Conservation (phyloP, 2,329 filamentous ascomycete genomes). For the Chrysoporthe austroafricana region DNA sequence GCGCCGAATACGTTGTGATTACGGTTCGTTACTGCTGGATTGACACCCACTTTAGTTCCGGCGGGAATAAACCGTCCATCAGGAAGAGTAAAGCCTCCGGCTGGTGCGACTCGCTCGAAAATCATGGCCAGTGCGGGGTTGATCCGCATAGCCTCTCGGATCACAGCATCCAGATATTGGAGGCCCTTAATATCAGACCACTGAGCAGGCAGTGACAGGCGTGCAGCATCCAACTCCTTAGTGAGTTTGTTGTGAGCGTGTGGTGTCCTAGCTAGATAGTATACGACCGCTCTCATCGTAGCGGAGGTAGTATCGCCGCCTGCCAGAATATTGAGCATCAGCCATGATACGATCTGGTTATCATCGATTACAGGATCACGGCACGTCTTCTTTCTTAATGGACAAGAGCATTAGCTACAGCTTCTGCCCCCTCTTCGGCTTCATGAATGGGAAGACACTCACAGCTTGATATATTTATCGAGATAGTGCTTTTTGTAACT, state of each 20-base stretch:
- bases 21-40: slow-evolving; percentile 18
- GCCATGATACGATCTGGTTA: slow-evolving; percentile 41
- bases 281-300: slow-evolving; percentile 41
- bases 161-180: slow-evolving; percentile 44
- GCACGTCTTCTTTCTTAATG: background rate
- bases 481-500: slow-evolving; percentile 6
- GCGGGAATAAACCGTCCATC: slow-evolving; percentile 16
- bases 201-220: slow-evolving; percentile 12
- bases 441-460: background rate
- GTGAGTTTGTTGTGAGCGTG: slow-evolving; percentile 7
- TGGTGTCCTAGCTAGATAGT: slow-evolving; percentile 33
- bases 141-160: slow-evolving; percentile 45
- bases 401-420: background rate
- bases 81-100: slow-evolving; percentile 2
- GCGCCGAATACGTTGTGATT: slow-evolving; percentile 8
- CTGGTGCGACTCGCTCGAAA: slow-evolving; percentile 30
- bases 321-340: slow-evolving; percentile 40
- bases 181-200: slow-evolving; percentile 28
- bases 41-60: slow-evolving; percentile 14
- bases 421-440: background rate
- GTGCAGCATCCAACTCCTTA: slow-evolving; percentile 10
- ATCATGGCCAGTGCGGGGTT: slow-evolving; percentile 41
- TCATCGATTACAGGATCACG: slow-evolving; percentile 38
- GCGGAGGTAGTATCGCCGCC: slow-evolving; percentile 44
- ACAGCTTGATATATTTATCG: slow-evolving; percentile 15